Percentiles rank a stretch among this genome's conserved stretches.
phyloP scores from a whole-genome alignment of 495 filamentous ascomycete genomes.

The Glarea lozoyensis region DNA sequence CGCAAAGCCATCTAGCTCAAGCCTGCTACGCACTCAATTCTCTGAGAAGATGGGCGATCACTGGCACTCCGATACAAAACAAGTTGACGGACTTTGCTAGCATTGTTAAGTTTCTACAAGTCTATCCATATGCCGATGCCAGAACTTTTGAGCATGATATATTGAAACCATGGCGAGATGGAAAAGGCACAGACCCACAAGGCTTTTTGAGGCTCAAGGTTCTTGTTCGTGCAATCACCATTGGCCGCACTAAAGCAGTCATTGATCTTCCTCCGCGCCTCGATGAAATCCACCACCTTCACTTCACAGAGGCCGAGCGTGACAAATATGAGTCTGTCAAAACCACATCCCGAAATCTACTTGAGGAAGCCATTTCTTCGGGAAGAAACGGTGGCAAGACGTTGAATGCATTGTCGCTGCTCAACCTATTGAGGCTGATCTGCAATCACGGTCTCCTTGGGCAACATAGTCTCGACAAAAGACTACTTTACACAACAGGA shows the following conservation, averaged over 20 bases:
- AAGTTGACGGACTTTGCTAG: constrained; percentile 79
- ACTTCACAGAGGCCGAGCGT: constrained; percentile 6
- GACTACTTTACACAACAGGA: too few relatives aligned
- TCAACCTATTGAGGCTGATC: constrained; percentile 6
- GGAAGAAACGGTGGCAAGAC: constrained; percentile 9
- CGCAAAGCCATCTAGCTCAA: constrained; percentile 50
- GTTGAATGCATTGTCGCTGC: constrained; percentile 4
- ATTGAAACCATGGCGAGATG: constrained; percentile 60
- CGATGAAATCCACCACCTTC: constrained; percentile 7
- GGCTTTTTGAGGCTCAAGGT: constrained; percentile 9
- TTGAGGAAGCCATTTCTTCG: constrained; percentile 9
- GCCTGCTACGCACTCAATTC: constrained; percentile 67
- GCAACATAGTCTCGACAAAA: constrained; percentile 1
- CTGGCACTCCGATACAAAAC: constrained; percentile 85
- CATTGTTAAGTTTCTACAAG: constrained; percentile 74
- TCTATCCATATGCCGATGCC: constrained; percentile 75
- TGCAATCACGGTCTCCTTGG: constrained; percentile 6
- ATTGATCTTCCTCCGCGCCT: constrained; percentile 6
- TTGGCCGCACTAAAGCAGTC: constrained; percentile 6
- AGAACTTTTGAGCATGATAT: constrained; percentile 64
- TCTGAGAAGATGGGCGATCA: constrained; percentile 83
- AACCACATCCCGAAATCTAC: constrained; percentile 1
- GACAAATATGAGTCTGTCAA: constrained; percentile 7
- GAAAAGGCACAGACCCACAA: not conserved
- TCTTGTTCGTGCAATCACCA: constrained; percentile 5